These are phyloP conservation scores for Alternaria rosae DNA, from an alignment of 2,329 filamentous ascomycete genomes.

Conservation along the genomic window DNA sequence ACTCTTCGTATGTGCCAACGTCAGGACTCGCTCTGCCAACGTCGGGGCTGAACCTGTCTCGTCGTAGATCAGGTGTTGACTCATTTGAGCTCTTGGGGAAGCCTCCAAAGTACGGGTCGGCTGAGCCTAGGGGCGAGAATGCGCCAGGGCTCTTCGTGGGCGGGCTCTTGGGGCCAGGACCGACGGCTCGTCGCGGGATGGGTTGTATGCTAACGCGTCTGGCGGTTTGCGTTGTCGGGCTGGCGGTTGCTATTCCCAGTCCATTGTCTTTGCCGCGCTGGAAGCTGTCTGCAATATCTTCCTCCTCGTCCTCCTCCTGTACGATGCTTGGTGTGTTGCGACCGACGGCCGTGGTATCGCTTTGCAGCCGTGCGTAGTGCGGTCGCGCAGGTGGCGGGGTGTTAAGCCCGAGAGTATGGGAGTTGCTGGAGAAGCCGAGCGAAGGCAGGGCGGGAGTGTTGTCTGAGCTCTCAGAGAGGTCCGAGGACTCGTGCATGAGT, in stretches of 20 bases:
- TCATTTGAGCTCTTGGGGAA: constrained; percentile 37
- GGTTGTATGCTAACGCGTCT: constrained; percentile 32
- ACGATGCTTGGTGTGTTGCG: constrained; percentile 35
- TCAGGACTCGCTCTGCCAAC: constrained; percentile 34
- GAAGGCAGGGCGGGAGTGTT: constrained; percentile 38
- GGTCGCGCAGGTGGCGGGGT: constrained; percentile 42
- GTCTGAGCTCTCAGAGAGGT: constrained; percentile 36
- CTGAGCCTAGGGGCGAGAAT: constrained; percentile 36
- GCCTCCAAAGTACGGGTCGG: constrained; percentile 37
- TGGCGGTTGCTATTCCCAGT: constrained; percentile 48
- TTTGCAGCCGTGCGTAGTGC: constrained; percentile 46
- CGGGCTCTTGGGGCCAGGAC: constrained; percentile 26
- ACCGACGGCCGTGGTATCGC: constrained; percentile 45
- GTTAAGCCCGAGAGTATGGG: constrained; percentile 34
- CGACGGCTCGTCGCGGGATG: constrained; percentile 29
- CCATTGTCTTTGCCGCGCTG: constrained; percentile 32
- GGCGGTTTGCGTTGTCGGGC: constrained; percentile 20
- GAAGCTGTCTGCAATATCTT: constrained; percentile 39
- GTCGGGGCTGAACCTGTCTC: constrained; percentile 30
- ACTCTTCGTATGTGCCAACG: constrained; percentile 39
- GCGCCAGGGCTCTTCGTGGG: constrained; percentile 27
- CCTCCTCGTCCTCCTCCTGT: constrained; percentile 45
- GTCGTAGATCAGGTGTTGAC: constrained; percentile 44
- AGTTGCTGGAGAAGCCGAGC: constrained; percentile 34
- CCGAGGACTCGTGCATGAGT: constrained; percentile 37